Conservation (phyloP, 768 basidiomycete genomes). For the Pleurotus salmoneostramineus region DNA sequence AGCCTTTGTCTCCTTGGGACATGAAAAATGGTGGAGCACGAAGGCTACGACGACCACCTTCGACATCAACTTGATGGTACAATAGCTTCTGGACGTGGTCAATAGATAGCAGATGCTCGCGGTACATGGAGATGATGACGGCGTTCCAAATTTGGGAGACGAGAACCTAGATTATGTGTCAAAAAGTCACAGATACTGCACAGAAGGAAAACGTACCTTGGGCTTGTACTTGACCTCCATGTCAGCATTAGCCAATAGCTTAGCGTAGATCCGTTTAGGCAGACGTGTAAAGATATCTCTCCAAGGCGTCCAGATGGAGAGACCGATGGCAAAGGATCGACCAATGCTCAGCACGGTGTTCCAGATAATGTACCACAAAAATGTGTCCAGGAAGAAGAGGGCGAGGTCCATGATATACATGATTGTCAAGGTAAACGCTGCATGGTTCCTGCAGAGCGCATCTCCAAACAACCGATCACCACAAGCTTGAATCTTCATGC, state of each 20-base stretch:
- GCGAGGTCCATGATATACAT: constrained; percentile 99
- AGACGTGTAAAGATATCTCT: constrained; percentile 93
- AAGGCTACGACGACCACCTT: constrained; percentile 84
- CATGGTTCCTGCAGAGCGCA: constrained; percentile 85
- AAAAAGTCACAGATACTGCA: not conserved
- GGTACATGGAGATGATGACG: constrained; percentile 99
- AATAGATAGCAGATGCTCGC: constrained; percentile 97
- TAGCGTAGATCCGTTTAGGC: constrained; percentile 96
- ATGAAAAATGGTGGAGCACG: constrained; percentile 98
- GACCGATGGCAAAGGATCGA: constrained; percentile 83
- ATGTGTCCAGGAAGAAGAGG: constrained; percentile 98
- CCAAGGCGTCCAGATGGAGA: constrained; percentile 99
- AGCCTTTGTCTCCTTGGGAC: constrained; percentile 84
- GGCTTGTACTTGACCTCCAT: constrained; percentile 99
- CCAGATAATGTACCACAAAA: constrained; percentile 99
- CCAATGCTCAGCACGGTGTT: constrained; percentile 91
- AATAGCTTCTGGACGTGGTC: constrained; percentile 98
- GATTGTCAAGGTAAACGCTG: constrained; percentile 91
- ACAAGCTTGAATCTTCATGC: constrained; percentile 94
- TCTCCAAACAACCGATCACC: constrained; percentile 82
- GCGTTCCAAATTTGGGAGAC: constrained; percentile 99
- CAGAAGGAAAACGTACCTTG: constrained; percentile 56
- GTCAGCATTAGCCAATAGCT: constrained; percentile 87
- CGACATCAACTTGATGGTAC: constrained; percentile 90
- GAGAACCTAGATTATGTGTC: constrained; percentile 59